Evolutionary conservation across 169 alveolate species (phyloP).

Genomic region (Cryptosporidium sp.): DNA sequence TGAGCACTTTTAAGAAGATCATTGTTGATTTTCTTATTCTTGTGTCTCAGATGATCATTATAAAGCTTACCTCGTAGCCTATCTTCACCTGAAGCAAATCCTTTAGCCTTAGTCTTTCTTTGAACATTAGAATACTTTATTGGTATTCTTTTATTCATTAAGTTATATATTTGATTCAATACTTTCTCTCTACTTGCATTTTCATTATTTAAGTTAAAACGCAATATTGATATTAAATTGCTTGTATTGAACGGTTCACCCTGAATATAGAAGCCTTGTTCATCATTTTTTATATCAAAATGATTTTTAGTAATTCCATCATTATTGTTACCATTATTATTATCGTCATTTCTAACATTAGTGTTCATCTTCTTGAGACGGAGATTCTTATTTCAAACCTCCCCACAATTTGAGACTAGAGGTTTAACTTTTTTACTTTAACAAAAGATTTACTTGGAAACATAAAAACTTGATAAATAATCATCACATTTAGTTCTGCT

Average conservation of each 20-base stretch:
- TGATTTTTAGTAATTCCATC: neutral
- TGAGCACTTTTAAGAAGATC: neutral
- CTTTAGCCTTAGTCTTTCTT: conserved; percentile 9
- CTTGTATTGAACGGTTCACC: neutral
- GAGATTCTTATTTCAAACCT: neutral
- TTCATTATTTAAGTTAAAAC: conserved; percentile 57
- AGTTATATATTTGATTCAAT: conserved; percentile 13
- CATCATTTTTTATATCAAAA: neutral
- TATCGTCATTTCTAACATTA: neutral
- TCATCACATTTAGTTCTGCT: neutral
- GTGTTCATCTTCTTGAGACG: neutral
- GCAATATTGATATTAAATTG: conserved; percentile 16
- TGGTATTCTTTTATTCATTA: conserved; percentile 36
- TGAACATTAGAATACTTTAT: conserved; percentile 4
- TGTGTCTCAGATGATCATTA: neutral
- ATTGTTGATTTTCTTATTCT: neutral
- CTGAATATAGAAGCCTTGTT: neutral
- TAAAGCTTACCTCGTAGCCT: neutral
- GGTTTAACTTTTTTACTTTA: neutral
- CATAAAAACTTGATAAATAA: neutral
- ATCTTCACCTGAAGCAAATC: neutral
- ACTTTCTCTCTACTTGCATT: neutral
- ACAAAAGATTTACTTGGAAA: neutral
- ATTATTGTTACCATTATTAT: neutral
- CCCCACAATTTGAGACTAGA: neutral